Evolutionary conservation across 2,329 filamentous ascomycete genomes (phyloP).

Genomic region (Volutella citrinella): DNA sequence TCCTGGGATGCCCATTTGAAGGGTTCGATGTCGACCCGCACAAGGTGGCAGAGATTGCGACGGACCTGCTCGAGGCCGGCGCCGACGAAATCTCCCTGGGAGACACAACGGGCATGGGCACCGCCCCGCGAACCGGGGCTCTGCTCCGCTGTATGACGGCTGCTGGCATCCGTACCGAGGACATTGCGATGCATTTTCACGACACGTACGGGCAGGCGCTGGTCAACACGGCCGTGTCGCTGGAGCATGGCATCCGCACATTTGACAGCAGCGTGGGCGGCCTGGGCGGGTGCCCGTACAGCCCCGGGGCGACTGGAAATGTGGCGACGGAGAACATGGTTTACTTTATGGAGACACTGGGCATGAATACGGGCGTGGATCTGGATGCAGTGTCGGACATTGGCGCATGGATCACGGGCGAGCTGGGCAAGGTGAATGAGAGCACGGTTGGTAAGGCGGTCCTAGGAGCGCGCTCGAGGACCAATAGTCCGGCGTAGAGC

Average conservation of each 20-base stretch:
- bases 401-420: conserved; percentile 67
- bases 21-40: conserved; percentile 62
- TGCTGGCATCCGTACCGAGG: conserved; percentile 65
- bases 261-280: conserved; percentile 81
- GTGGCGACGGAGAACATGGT: conserved; percentile 83
- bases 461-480: conserved; percentile 44
- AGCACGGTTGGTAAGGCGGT: conserved; percentile 67
- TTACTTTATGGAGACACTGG: conserved; percentile 71
- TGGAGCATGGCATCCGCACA: conserved; percentile 73
- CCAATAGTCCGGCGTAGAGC: conserved; percentile 20
- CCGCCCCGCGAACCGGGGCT: conserved; percentile 64
- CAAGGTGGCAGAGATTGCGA: conserved; percentile 63
- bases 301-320: conserved; percentile 82
- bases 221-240: conserved; percentile 75
- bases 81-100: conserved; percentile 88
- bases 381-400: conserved; percentile 64
- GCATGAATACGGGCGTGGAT: conserved; percentile 71
- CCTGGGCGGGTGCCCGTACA: conserved; percentile 81
- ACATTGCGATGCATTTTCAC: conserved; percentile 82
- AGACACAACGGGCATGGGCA: conserved; percentile 90
- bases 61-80: conserved; percentile 74
- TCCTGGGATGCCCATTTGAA: conserved; percentile 76
- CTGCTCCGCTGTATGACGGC: conserved; percentile 62
- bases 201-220: conserved; percentile 84
- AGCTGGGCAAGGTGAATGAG: conserved; percentile 61